These are phyloP conservation scores for Fusarium sp. DNA, from an alignment of 2,329 filamentous ascomycete species.

Conservation along the genomic window DNA sequence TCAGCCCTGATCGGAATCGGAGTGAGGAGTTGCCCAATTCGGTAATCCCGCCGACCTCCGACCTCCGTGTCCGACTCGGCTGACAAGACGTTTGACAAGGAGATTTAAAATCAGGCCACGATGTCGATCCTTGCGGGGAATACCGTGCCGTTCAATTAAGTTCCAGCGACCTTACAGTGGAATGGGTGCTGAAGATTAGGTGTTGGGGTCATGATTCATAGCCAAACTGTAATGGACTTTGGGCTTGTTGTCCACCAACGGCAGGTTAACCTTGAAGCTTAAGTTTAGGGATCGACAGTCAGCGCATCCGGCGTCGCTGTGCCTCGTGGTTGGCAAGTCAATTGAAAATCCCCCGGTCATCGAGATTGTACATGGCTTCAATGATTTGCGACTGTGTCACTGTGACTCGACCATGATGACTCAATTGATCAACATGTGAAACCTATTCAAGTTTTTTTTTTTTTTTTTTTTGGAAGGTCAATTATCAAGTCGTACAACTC, in stretches of 20 bases:
- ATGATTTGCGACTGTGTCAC: not conserved
- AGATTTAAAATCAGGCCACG: not conserved
- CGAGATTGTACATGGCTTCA: not conserved
- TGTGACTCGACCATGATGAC: not conserved
- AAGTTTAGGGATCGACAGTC: not conserved
- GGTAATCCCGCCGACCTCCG: not conserved
- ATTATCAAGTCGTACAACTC: too few species aligned
- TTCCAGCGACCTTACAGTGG: not conserved
- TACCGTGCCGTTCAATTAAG: not conserved
- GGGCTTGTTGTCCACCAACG: not conserved
- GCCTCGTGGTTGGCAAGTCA: too few species aligned
- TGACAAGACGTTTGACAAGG: not conserved
- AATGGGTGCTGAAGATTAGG: not conserved
- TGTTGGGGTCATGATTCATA: conserved; percentile 11
- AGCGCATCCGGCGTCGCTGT: not conserved
- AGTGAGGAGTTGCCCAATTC: not conserved
- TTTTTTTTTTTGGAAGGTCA: too few species aligned
- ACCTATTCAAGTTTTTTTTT: too few species aligned
- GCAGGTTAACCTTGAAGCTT: not conserved
- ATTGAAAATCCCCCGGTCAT: not conserved
- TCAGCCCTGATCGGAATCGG: not conserved
- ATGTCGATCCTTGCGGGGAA: conserved; percentile 1
- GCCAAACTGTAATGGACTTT: not conserved
- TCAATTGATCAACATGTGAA: not conserved
- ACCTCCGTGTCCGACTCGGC: not conserved